Conservation (phyloP, 1,284 basidiomycete genomes). For the Tilletia caries region DNA sequence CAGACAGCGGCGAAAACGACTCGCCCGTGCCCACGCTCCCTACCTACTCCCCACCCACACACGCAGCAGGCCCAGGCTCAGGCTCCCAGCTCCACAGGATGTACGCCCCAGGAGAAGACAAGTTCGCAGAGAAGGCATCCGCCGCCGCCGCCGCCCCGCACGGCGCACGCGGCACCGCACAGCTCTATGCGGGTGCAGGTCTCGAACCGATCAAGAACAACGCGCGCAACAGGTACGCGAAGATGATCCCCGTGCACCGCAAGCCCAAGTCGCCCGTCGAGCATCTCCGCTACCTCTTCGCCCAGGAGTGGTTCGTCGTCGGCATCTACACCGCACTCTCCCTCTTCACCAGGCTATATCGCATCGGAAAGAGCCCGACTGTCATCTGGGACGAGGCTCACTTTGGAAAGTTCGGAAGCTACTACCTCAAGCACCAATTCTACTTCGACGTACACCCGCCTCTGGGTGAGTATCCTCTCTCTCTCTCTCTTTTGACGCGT, state of each 20-base stretch:
- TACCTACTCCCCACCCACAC: neutral
- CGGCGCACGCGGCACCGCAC: slow-evolving; percentile 2
- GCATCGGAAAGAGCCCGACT: slow-evolving; percentile 78
- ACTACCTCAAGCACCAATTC: slow-evolving; percentile 77
- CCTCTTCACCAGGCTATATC: slow-evolving; percentile 90
- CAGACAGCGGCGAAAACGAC: neutral
- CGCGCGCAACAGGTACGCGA: slow-evolving; percentile 34
- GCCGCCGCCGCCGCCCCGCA: neutral
- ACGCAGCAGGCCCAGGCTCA: neutral
- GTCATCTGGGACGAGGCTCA: slow-evolving; percentile 90
- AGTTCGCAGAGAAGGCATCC: slow-evolving; percentile 18
- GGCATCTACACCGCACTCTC: slow-evolving; percentile 85
- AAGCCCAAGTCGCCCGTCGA: slow-evolving; percentile 36
- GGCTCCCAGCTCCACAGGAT: neutral
- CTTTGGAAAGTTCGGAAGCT: slow-evolving; percentile 62
- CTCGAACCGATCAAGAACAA: slow-evolving; percentile 15
- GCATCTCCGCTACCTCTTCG: slow-evolving; percentile 21
- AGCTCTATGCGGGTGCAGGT: slow-evolving; percentile 15
- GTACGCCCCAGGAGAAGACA: slow-evolving; percentile 17
- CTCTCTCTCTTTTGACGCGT: too few species aligned
- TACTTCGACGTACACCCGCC: slow-evolving; percentile 71
- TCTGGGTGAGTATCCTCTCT: slow-evolving; percentile 63
- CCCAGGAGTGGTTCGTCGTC: slow-evolving; percentile 39
- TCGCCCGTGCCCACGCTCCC: neutral
- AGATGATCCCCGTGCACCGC: slow-evolving; percentile 42